These are phyloP conservation scores for Cephalotrichum gorgonifer DNA, from an alignment of 2,329 filamentous ascomycete species.

Conservation along the genomic window DNA sequence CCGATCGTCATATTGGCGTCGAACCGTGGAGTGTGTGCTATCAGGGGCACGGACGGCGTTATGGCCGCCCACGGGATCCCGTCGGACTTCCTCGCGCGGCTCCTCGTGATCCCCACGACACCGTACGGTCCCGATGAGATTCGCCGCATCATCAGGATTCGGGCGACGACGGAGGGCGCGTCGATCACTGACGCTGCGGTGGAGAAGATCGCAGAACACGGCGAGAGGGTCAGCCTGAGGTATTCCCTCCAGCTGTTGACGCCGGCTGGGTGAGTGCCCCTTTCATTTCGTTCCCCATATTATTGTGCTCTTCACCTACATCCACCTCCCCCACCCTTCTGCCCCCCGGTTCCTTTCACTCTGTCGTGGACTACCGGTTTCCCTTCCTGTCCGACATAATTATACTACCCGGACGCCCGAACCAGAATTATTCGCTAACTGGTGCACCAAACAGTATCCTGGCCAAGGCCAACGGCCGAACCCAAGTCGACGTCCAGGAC, in stretches of 20 bases:
- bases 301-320: not conserved
- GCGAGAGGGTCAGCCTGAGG: constrained; percentile 78
- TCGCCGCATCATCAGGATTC: constrained; percentile 79
- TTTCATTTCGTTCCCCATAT: not conserved
- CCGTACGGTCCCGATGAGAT: constrained; percentile 85
- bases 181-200: constrained; percentile 72
- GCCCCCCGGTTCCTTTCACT: not conserved
- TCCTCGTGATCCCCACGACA: constrained; percentile 92
- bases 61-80: constrained; percentile 88
- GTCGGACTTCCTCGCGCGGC: constrained; percentile 81
- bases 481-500: constrained; percentile 67
- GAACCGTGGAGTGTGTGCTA: constrained; percentile 87
- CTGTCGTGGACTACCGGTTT: not conserved
- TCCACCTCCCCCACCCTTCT: not conserved
- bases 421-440: not conserved
- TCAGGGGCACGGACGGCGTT: constrained; percentile 76
- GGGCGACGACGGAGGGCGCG: constrained; percentile 72
- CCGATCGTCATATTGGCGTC: constrained; percentile 97
- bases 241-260: constrained; percentile 91
- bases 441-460: constrained; percentile 54
- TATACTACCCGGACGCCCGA: not conserved
- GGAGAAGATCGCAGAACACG: constrained; percentile 77
- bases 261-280: constrained; percentile 54
- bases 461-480: constrained; percentile 70
- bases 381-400: not conserved